These are phyloP conservation scores for Yamadazyma aaseri DNA, from an alignment of 1,139 yeast species.

Conservation along the genomic window DNA sequence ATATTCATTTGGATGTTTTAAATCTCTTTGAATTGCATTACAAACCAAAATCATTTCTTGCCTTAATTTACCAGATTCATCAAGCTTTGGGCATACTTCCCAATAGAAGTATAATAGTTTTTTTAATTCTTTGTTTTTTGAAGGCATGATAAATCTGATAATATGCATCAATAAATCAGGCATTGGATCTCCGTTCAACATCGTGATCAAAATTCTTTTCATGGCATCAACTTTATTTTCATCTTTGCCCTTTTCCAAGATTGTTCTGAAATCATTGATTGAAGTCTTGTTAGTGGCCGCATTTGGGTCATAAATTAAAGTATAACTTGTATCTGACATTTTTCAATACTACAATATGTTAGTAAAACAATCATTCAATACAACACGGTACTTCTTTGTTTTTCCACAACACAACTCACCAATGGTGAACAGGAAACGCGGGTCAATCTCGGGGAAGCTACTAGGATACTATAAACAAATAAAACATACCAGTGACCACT, in stretches of 20 bases:
- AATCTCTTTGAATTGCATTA: conserved; percentile 95
- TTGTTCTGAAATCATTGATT: conserved; percentile 70
- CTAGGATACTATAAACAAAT: too few species aligned
- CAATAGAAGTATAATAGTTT: conserved; percentile 92
- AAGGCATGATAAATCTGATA: conserved; percentile 96
- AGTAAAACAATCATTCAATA: too few species aligned
- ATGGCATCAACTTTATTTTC: conserved; percentile 85
- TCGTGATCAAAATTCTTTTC: conserved; percentile 81
- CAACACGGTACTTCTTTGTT: too few species aligned
- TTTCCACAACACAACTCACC: too few species aligned
- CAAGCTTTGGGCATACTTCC: conserved; percentile 96
- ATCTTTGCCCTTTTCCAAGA: conserved; percentile 88
- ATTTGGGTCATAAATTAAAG: conserved; percentile 73
- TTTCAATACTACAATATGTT: too few species aligned
- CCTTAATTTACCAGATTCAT: conserved; percentile 84
- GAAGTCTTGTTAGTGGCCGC: conserved; percentile 73
- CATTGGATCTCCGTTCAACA: conserved; percentile 91
- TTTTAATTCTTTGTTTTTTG: conserved; percentile 85
- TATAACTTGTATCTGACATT: conserved; percentile 56
- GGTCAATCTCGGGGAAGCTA: too few species aligned
- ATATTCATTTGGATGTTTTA: conserved; percentile 97
- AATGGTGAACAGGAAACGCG: too few species aligned
- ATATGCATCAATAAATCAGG: conserved; percentile 97
- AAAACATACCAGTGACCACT: too few species aligned
- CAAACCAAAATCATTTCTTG: conserved; percentile 99